These are phyloP conservation scores for Udeniomyces megalosporus DNA, from an alignment of 768 basidiomycete genomes.

Conservation along the genomic window DNA sequence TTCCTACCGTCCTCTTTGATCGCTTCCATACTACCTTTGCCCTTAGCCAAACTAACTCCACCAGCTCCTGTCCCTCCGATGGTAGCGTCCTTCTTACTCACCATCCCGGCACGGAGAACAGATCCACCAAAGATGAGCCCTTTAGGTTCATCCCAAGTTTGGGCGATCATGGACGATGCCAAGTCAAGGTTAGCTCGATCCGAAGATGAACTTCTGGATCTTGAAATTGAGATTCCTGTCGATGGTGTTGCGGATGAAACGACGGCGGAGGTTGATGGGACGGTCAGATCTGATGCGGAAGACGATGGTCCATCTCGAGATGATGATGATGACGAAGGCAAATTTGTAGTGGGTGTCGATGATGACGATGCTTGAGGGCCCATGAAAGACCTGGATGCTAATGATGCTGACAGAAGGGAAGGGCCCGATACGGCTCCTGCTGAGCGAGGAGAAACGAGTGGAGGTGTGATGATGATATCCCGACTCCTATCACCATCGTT, in stretches of 20 bases:
- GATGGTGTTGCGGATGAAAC: background rate
- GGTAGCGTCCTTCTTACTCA: too few species aligned
- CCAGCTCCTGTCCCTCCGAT: too few species aligned
- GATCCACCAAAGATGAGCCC: slow-evolving; percentile 20
- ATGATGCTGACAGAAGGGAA: background rate
- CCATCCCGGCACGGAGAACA: background rate
- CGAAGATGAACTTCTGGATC: slow-evolving; percentile 1
- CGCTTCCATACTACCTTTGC: background rate
- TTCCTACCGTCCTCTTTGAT: slow-evolving; percentile 1
- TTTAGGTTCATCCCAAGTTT: background rate
- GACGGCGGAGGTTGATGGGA: background rate
- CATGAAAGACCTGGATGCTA: background rate
- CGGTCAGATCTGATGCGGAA: background rate
- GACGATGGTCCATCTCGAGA: too few species aligned
- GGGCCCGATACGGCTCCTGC: background rate
- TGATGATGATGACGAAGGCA: background rate
- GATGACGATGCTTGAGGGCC: background rate
- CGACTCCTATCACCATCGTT: background rate
- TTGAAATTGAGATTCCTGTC: background rate
- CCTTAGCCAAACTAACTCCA: background rate
- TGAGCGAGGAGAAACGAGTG: background rate
- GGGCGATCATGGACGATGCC: slow-evolving; percentile 10
- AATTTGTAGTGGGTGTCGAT: background rate
- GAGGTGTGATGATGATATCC: background rate
- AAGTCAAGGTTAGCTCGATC: slow-evolving; percentile 15